Evolutionary conservation across 2,329 filamentous ascomycete species (phyloP).

Genomic region (Berkeleyomyces rouxiae): DNA sequence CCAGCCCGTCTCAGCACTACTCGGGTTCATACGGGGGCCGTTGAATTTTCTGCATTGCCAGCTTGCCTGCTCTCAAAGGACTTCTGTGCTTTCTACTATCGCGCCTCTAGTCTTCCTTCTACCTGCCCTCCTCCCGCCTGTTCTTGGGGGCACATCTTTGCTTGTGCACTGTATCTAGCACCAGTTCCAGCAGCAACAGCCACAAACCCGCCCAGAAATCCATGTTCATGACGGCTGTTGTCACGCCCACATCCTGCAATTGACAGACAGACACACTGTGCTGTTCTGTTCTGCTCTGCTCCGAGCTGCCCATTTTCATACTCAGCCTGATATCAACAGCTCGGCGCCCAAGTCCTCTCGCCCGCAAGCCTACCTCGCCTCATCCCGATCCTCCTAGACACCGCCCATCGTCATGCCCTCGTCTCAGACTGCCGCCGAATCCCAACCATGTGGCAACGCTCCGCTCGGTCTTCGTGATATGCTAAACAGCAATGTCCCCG

Average conservation of each 20-base stretch:
- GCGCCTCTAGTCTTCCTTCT: not conserved
- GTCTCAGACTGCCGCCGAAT: not conserved
- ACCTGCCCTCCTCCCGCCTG: not conserved
- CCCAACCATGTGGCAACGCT: conserved; percentile 3
- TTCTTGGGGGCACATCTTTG: not conserved
- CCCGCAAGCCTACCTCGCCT: not conserved
- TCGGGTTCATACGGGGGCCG: no score
- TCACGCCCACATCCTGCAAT: not conserved
- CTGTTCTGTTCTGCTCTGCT: not conserved
- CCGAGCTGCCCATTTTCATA: not conserved
- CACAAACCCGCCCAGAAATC: not conserved
- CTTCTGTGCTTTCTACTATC: no score
- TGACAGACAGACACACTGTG: not conserved
- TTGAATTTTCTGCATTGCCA: no score
- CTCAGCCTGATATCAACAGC: not conserved
- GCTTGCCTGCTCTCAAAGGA: no score
- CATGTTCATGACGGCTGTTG: not conserved
- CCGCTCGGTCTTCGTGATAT: conserved; percentile 12
- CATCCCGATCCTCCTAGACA: not conserved
- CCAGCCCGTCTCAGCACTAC: not conserved
- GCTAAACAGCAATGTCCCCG: conserved; percentile 7
- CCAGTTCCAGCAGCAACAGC: not conserved
- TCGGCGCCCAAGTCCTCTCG: no score
- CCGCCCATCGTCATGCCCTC: not conserved
- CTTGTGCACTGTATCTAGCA: not conserved